These are phyloP conservation scores for Mycena amicta DNA, from an alignment of 768 basidiomycete genomes.

Conservation along the genomic window DNA sequence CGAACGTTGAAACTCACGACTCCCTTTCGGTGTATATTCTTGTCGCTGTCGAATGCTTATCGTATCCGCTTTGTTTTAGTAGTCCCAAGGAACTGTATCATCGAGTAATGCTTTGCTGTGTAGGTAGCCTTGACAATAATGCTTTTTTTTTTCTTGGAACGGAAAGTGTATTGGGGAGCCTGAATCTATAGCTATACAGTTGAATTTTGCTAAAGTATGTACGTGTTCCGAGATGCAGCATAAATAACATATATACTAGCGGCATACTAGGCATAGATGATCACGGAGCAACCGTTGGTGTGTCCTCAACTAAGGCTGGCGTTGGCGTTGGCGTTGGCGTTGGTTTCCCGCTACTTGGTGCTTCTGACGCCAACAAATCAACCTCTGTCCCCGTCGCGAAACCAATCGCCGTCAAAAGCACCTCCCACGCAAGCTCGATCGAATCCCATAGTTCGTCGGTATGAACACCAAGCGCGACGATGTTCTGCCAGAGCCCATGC, in stretches of 20 bases:
- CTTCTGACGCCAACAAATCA: background rate
- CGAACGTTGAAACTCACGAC: conserved; percentile 12
- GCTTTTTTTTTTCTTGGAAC: background rate
- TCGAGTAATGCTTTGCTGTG: conserved; percentile 12
- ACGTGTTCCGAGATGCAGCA: background rate
- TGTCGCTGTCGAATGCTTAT: background rate
- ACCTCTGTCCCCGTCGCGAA: conserved; percentile 43
- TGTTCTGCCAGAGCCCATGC: conserved; percentile 74
- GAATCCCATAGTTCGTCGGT: conserved; percentile 68
- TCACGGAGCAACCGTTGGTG: background rate
- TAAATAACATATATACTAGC: background rate
- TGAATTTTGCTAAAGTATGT: background rate
- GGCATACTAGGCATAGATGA: background rate
- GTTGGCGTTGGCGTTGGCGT: conserved; percentile 1
- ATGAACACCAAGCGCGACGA: conserved; percentile 66
- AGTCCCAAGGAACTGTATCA: conserved; percentile 5
- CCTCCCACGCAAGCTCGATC: conserved; percentile 69
- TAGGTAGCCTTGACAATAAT: background rate
- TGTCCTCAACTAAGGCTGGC: background rate
- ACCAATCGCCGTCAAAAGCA: conserved; percentile 62
- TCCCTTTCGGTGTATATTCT: conserved; percentile 6
- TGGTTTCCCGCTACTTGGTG: too few relatives aligned
- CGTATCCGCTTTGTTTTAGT: background rate
- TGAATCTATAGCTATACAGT: background rate
- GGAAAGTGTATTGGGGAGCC: background rate